Conservation (phyloP, 169 alveolate genomes). For the Eimeria acervulina region DNA sequence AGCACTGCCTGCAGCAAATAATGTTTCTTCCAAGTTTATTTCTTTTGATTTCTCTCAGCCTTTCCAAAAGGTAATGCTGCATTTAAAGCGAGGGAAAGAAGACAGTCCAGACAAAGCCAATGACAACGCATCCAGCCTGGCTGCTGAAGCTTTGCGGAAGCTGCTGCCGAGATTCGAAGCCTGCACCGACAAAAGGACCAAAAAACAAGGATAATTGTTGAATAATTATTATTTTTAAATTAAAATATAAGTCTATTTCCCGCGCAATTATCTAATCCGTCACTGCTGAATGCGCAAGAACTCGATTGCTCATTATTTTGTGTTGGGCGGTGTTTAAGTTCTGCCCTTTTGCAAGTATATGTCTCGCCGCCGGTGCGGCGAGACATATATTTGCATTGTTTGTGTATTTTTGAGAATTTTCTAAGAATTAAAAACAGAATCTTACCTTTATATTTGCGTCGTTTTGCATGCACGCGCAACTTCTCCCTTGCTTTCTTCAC, state of each 20-base stretch:
- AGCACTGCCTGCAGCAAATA: neutral
- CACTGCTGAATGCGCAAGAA: too few species aligned
- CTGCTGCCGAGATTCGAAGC: neutral
- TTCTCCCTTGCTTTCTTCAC: too few species aligned
- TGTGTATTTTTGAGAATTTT: too few species aligned
- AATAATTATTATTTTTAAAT: neutral
- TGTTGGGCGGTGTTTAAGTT: too few species aligned
- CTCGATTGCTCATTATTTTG: too few species aligned
- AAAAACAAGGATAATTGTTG: neutral
- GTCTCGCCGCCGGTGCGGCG: too few species aligned
- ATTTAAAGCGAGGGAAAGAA: neutral
- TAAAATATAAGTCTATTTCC: neutral
- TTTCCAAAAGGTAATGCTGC: neutral
- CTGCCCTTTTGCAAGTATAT: too few species aligned
- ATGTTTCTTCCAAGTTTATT: neutral
- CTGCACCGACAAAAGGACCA: neutral
- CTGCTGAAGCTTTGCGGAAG: slow-evolving; percentile 17
- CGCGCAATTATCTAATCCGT: neutral
- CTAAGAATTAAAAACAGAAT: too few species aligned
- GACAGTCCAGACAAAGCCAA: neutral
- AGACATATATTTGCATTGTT: too few species aligned
- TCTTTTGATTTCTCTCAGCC: neutral
- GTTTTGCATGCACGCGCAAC: too few species aligned
- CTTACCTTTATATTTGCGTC: too few species aligned
- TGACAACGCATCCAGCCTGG: neutral